A percentile compares a stretch with the other conserved stretches of the same genome.
Conservation (phyloP, 768 basidiomycete species). For the Amanita molliuscula region DNA sequence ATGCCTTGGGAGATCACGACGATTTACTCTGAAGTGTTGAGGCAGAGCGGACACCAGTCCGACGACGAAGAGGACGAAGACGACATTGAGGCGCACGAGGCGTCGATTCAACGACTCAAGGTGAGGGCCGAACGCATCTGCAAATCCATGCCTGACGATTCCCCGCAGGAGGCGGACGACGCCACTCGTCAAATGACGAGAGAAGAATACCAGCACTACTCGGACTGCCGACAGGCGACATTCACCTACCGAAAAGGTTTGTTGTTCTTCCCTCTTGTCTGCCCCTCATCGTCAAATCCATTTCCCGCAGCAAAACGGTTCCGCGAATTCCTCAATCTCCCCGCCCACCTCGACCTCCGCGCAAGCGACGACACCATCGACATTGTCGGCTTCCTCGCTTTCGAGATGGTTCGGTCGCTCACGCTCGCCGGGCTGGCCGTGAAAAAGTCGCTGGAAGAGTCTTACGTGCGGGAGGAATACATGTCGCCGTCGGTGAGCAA, state of each 20-base stretch:
- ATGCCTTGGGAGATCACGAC: slow-evolving; percentile 94
- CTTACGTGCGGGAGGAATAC: slow-evolving; percentile 56
- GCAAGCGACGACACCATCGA: slow-evolving; percentile 92
- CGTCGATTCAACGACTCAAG: slow-evolving; percentile 81
- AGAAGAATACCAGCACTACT: slow-evolving; percentile 95
- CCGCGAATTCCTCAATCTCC: slow-evolving; percentile 87
- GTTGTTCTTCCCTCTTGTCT: slow-evolving; percentile 9
- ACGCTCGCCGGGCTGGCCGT: slow-evolving; percentile 82
- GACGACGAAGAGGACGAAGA: slow-evolving; percentile 96
- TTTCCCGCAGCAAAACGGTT: slow-evolving; percentile 72
- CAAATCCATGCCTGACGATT: neutral
- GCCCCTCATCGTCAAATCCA: neutral
- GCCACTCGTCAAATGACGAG: slow-evolving; percentile 92
- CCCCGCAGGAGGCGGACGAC: slow-evolving; percentile 78
- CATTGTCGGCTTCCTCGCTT: slow-evolving; percentile 93
- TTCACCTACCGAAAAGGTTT: slow-evolving; percentile 95
- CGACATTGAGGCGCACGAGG: slow-evolving; percentile 91
- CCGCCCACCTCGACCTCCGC: slow-evolving; percentile 77
- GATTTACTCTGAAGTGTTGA: slow-evolving; percentile 81
- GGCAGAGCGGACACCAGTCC: slow-evolving; percentile 66
- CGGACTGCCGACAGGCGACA: slow-evolving; percentile 91
- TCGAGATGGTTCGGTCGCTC: slow-evolving; percentile 93
- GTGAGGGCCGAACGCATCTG: slow-evolving; percentile 22
- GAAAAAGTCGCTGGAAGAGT: slow-evolving; percentile 70
- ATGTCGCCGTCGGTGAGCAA: slow-evolving; percentile 59